Percentiles rank a stretch among this genome's conserved stretches.
phyloP scores from a whole-genome alignment of 805 yeast species.

The Kluyveromyces nonfermentans region DNA sequence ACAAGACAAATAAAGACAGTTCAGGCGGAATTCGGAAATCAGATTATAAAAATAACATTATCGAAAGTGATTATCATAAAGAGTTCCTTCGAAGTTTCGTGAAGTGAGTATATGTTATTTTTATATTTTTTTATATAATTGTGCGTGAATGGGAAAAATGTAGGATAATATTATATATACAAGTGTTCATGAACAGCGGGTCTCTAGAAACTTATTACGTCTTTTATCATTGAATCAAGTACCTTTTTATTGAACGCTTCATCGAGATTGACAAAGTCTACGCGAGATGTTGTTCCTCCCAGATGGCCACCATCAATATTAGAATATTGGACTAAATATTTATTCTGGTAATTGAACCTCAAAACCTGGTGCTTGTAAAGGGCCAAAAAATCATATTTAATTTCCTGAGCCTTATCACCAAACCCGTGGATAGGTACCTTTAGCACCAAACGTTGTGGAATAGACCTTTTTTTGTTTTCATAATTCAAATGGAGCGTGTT shows the following conservation, averaged over 20 bases:
- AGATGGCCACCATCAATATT: conserved; percentile 21
- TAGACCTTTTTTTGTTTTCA: conserved; percentile 8
- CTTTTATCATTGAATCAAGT: conserved; percentile 1
- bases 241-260: conserved; percentile 4
- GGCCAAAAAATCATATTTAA: conserved; percentile 17
- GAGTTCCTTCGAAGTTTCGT: conserved; percentile 35
- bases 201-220: not conserved
- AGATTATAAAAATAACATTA: conserved; percentile 28
- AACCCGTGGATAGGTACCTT: conserved; percentile 8
- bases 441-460: conserved; percentile 10
- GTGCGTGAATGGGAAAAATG: not conserved
- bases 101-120: too few species aligned
- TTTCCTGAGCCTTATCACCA: conserved; percentile 1
- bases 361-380: conserved; percentile 18
- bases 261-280: conserved; percentile 22
- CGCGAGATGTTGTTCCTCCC: conserved; percentile 21
- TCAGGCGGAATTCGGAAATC: not conserved
- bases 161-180: not conserved
- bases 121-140: conserved; percentile 1
- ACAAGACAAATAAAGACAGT: conserved; percentile 6
- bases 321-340: conserved; percentile 25
- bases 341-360: conserved; percentile 20
- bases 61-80: conserved; percentile 34
- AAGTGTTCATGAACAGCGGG: not conserved
- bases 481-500: conserved; percentile 12